Conservation (phyloP, 2,329 filamentous ascomycete species). For the Botryotinia narcissicola region DNA sequence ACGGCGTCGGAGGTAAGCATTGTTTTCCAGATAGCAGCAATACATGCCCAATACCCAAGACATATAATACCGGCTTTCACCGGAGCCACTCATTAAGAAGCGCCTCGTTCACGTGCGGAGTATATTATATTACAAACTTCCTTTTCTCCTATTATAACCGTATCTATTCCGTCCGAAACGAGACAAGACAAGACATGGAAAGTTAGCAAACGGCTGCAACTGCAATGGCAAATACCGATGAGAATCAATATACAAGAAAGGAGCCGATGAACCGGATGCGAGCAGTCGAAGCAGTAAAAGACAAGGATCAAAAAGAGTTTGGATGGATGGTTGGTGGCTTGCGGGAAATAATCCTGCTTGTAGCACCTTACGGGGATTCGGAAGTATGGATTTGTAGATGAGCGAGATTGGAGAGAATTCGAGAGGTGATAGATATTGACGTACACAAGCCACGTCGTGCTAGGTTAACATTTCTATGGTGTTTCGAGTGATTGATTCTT, state of each 20-base stretch:
- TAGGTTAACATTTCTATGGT: neutral
- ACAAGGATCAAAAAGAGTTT: neutral
- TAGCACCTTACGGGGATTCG: neutral
- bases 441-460: neutral
- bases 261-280: neutral
- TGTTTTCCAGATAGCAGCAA: neutral
- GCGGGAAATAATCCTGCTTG: neutral
- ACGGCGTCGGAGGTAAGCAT: neutral
- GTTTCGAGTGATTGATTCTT: neutral
- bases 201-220: neutral
- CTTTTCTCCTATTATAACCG: neutral
- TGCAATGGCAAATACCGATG: neutral
- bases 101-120: neutral
- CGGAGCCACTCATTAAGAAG: neutral
- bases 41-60: neutral
- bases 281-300: neutral
- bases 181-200: neutral
- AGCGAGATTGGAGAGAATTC: slow-evolving; percentile 1
- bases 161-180: neutral
- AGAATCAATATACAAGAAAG: neutral
- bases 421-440: slow-evolving; percentile 10
- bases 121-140: neutral
- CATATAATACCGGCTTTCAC: neutral
- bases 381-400: neutral
- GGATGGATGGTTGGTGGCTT: neutral